phyloP scores from a whole-genome alignment of 2,329 filamentous ascomycete genomes.

The Ceratocystis cubensis region DNA sequence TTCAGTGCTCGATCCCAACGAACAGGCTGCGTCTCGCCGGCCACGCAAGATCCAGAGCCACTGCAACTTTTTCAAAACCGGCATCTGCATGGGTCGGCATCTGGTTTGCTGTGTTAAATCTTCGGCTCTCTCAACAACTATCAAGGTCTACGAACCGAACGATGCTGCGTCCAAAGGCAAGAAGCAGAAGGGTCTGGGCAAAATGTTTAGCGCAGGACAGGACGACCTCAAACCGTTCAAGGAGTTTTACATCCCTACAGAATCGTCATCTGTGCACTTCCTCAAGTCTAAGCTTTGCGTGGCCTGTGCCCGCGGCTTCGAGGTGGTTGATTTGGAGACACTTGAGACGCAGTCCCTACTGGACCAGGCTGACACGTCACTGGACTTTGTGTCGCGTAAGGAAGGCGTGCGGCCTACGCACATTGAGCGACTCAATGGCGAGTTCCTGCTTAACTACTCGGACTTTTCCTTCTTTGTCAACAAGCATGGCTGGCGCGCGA shows the following conservation, averaged over 20 bases:
- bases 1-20: slow-evolving; percentile 72
- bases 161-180: slow-evolving; percentile 86
- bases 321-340: slow-evolving; percentile 91
- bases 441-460: slow-evolving; percentile 95
- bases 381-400: slow-evolving; percentile 90
- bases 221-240: slow-evolving; percentile 95
- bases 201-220: slow-evolving; percentile 87
- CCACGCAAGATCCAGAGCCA: slow-evolving; percentile 95
- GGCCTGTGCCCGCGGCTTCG: slow-evolving; percentile 87
- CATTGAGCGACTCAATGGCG: slow-evolving; percentile 91
- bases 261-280: slow-evolving; percentile 97
- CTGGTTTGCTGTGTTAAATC: slow-evolving; percentile 95
- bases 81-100: slow-evolving; percentile 86
- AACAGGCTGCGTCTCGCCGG: slow-evolving; percentile 67
- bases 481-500: slow-evolving; percentile 89
- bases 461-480: slow-evolving; percentile 99
- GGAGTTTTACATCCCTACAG: slow-evolving; percentile 97
- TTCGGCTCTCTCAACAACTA: slow-evolving; percentile 81
- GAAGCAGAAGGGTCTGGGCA: slow-evolving; percentile 88
- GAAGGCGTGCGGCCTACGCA: slow-evolving; percentile 92
- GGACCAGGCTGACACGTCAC: slow-evolving; percentile 92
- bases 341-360: slow-evolving; percentile 96
- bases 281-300: slow-evolving; percentile 93
- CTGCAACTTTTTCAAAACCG: slow-evolving; percentile 96
- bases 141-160: slow-evolving; percentile 98